phyloP scores from a whole-genome alignment of 2,329 filamentous ascomycete genomes.

The Aspergillus novoparasiticus region DNA sequence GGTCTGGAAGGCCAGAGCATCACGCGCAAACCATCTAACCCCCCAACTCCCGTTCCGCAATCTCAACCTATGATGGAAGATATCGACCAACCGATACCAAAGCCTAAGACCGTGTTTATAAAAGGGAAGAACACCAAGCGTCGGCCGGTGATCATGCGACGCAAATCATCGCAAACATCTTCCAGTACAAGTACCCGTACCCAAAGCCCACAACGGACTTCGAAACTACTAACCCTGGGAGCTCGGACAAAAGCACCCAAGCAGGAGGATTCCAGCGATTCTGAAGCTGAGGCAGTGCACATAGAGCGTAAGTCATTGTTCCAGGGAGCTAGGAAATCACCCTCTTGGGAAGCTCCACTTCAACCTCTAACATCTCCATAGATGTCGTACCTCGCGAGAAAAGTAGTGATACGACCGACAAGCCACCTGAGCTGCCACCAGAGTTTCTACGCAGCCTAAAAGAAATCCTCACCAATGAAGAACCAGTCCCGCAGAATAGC shows the following conservation, averaged over 20 bases:
- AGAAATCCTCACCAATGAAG: conserved; percentile 14
- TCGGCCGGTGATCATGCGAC: conserved; percentile 35
- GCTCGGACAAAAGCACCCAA: background rate
- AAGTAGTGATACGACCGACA: background rate
- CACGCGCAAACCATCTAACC: conserved; percentile 29
- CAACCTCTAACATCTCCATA: background rate
- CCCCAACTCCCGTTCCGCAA: conserved; percentile 23
- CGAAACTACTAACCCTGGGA: conserved; percentile 8
- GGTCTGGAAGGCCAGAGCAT: conserved; percentile 26
- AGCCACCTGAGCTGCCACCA: conserved; percentile 11
- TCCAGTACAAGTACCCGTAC: conserved; percentile 19
- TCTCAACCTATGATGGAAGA: conserved; percentile 11
- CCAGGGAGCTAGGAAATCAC: background rate
- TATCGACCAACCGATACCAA: conserved; percentile 24
- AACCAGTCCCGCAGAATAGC: conserved; percentile 7
- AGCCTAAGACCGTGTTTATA: conserved; percentile 30
- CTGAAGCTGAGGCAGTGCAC: background rate
- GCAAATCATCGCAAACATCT: conserved; percentile 39
- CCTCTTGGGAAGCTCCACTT: background rate
- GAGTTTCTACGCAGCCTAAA: conserved; percentile 17
- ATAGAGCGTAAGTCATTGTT: conserved; percentile 3
- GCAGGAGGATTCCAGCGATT: background rate
- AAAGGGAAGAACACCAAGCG: conserved; percentile 31
- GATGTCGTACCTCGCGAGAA: background rate
- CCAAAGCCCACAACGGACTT: conserved; percentile 15